Evolutionary conservation across 2,329 filamentous ascomycete genomes (phyloP).

Genomic region (Daldinia eschscholtzii): DNA sequence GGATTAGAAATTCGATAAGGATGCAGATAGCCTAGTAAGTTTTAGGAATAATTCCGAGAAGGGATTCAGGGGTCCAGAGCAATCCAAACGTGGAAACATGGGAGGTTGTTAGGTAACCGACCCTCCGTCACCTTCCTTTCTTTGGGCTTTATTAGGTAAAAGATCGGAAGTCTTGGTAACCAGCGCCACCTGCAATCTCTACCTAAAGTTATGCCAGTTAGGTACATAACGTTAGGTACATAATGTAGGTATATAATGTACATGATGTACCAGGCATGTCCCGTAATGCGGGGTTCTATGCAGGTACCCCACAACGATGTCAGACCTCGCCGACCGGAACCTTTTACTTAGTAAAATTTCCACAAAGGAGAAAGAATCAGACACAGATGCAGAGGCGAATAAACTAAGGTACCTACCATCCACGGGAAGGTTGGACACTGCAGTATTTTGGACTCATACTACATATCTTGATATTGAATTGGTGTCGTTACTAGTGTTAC

Average conservation of each 20-base stretch:
- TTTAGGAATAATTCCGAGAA: constrained; percentile 35
- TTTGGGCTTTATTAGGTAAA: constrained; percentile 13
- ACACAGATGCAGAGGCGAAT: constrained; percentile 15
- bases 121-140: background rate
- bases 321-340: constrained; percentile 23
- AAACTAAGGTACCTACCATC: background rate
- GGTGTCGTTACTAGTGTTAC: background rate
- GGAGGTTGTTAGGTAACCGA: background rate
- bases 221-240: no score
- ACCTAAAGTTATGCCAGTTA: no score
- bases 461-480: background rate
- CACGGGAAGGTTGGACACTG: background rate
- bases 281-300: constrained; percentile 33
- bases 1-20: constrained; percentile 42
- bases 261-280: constrained; percentile 5
- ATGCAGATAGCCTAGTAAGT: constrained; percentile 26
- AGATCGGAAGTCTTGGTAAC: no score
- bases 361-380: background rate
- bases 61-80: constrained; percentile 21
- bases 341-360: constrained; percentile 29
- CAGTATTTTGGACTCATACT: constrained; percentile 2
- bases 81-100: constrained; percentile 1
- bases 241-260: no score
- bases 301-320: constrained; percentile 39
- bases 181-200: no score